phyloP scores from a whole-genome alignment of 2,329 filamentous ascomycete species.

The Colletotrichum musicola region DNA sequence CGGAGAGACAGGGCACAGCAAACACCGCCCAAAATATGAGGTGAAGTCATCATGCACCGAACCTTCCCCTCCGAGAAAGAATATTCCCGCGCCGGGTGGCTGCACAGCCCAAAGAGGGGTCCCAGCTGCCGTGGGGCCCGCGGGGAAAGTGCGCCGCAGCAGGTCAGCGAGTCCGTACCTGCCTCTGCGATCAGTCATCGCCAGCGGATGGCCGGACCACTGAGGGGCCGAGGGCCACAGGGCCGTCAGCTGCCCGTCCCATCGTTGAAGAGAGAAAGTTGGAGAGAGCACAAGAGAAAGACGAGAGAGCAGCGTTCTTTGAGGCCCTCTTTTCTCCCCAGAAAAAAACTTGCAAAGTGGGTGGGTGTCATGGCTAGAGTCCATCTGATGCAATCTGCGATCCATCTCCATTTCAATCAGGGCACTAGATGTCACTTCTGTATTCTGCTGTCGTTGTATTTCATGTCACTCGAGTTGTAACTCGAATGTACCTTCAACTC shows the following conservation, averaged over 20 bases:
- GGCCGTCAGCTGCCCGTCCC: no score
- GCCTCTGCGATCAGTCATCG: not conserved
- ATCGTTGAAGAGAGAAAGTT: not conserved
- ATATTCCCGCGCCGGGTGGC: slow-evolving; percentile 17
- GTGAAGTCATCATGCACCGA: slow-evolving; percentile 33
- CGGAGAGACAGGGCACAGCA: no score
- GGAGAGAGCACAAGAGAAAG: not conserved
- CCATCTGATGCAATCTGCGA: not conserved
- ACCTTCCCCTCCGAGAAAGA: not conserved
- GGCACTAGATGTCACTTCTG: not conserved
- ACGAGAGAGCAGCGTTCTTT: not conserved
- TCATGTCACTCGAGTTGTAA: slow-evolving; percentile 1
- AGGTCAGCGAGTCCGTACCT: not conserved
- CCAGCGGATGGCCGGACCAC: not conserved
- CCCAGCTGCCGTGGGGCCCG: slow-evolving; percentile 6
- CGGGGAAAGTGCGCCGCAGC: not conserved
- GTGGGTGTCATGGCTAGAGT: not conserved
- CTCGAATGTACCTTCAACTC: not conserved
- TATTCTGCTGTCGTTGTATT: not conserved
- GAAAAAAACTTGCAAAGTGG: slow-evolving; percentile 1
- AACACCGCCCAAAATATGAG: not conserved
- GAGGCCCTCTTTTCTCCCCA: slow-evolving; percentile 28
- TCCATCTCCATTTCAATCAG: not conserved
- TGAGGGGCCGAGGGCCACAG: slow-evolving; percentile 1
- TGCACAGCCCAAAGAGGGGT: slow-evolving; percentile 33